phyloP scores from a whole-genome alignment of 2,329 filamentous ascomycete genomes.

The Zymoseptoria ardabiliae region DNA sequence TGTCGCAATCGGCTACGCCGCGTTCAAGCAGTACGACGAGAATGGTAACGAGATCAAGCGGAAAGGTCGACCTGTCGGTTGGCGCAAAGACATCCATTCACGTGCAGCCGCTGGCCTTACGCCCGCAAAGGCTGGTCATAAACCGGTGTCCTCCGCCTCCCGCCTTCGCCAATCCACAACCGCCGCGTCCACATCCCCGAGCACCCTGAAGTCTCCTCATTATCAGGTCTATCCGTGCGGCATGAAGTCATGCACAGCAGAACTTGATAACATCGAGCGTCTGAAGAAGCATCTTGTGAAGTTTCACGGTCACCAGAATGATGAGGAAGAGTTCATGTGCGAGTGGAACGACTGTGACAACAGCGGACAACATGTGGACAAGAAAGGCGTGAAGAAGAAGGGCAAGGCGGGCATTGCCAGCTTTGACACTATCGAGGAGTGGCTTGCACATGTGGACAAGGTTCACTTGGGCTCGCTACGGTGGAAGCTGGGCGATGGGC shows the following conservation, averaged over 20 bases:
- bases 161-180: conserved; percentile 13
- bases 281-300: conserved; percentile 53
- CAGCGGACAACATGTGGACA: conserved; percentile 12
- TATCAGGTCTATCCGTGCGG: conserved; percentile 49
- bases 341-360: conserved; percentile 39
- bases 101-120: conserved; percentile 26
- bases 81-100: conserved; percentile 43
- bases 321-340: conserved; percentile 36
- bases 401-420: conserved; percentile 17
- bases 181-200: background rate
- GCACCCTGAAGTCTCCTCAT: conserved; percentile 19
- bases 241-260: conserved; percentile 50
- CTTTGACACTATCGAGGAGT: conserved; percentile 36
- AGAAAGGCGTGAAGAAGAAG: conserved; percentile 17
- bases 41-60: conserved; percentile 33
- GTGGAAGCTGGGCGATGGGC: conserved; percentile 55
- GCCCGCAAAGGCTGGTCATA: conserved; percentile 14
- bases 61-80: conserved; percentile 43
- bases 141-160: conserved; percentile 8
- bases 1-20: conserved; percentile 33
- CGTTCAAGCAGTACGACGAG: conserved; percentile 33
- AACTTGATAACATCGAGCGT: conserved; percentile 55
- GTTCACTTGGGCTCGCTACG: conserved; percentile 47
- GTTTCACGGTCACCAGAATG: conserved; percentile 40
- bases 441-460: conserved; percentile 46